These are phyloP conservation scores for Coniosporium uncinatum DNA, from an alignment of 2,329 filamentous ascomycete genomes.

Conservation along the genomic window DNA sequence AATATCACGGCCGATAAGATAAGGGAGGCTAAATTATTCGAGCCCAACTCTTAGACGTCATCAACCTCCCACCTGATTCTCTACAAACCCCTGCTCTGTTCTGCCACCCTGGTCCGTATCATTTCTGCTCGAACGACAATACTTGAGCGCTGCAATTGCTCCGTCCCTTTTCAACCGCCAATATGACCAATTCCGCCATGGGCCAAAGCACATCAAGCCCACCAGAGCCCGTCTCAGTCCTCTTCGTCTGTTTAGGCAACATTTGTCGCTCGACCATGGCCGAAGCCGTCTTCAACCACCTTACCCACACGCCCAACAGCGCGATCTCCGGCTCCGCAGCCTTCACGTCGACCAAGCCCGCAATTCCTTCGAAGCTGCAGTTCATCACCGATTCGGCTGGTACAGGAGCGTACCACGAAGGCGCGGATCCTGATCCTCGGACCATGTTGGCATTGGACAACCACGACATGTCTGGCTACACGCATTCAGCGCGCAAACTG, in stretches of 20 bases:
- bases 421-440: constrained; percentile 71
- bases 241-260: constrained; percentile 97
- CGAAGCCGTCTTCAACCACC: constrained; percentile 81
- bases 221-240: constrained; percentile 61
- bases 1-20: too few species aligned
- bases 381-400: constrained; percentile 79
- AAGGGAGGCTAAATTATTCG: too few species aligned
- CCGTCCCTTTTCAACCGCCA: too few species aligned
- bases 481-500: constrained; percentile 73
- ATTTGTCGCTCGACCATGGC: constrained; percentile 81
- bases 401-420: constrained; percentile 82
- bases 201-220: too few species aligned
- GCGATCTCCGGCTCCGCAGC: constrained; percentile 2
- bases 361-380: too few species aligned
- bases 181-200: constrained; percentile 9
- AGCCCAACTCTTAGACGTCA: too few species aligned
- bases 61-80: too few species aligned
- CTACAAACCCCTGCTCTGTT: too few species aligned
- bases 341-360: constrained; percentile 16
- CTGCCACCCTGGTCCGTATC: too few species aligned
- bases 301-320: constrained; percentile 51
- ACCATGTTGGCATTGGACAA: constrained; percentile 73
- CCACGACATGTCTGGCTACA: constrained; percentile 73
- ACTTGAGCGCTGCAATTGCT: too few species aligned
- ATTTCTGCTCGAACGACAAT: too few species aligned